These are phyloP conservation scores for Naematelia aurantialba DNA, from an alignment of 768 basidiomycete species.

Conservation along the genomic window DNA sequence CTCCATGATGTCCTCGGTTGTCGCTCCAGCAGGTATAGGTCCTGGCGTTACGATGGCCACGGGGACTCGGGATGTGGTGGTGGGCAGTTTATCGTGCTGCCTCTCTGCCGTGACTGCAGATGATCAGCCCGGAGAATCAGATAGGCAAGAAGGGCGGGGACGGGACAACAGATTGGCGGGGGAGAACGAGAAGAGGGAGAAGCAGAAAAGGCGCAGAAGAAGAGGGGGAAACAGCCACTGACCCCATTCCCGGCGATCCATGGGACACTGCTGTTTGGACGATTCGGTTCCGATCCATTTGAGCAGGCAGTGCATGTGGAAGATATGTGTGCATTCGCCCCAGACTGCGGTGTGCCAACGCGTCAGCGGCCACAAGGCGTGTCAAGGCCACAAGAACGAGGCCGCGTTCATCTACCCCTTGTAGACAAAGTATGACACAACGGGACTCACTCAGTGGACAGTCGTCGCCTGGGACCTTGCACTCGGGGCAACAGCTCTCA, in stretches of 20 bases:
- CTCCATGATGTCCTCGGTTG: slow-evolving; percentile 7
- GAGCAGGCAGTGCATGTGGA: slow-evolving; percentile 96
- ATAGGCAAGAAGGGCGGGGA: background rate
- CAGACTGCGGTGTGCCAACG: slow-evolving; percentile 75
- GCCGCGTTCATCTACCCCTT: too few species aligned
- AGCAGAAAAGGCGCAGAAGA: background rate
- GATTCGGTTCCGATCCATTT: slow-evolving; percentile 90
- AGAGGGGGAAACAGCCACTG: slow-evolving; percentile 18
- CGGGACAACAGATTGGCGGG: too few species aligned
- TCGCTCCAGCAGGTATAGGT: slow-evolving; percentile 17
- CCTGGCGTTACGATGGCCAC: slow-evolving; percentile 37
- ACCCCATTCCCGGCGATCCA: slow-evolving; percentile 95
- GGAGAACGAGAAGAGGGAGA: background rate
- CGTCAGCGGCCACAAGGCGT: slow-evolving; percentile 4
- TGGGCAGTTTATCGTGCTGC: slow-evolving; percentile 38
- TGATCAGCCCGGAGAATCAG: too few species aligned
- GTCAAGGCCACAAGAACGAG: background rate
- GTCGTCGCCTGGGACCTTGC: slow-evolving; percentile 94
- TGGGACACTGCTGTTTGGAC: slow-evolving; percentile 95
- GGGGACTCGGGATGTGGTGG: slow-evolving; percentile 29
- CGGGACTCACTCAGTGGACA: slow-evolving; percentile 74
- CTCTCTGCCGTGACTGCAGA: slow-evolving; percentile 40
- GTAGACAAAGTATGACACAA: background rate
- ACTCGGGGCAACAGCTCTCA: slow-evolving; percentile 91
- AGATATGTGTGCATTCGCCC: slow-evolving; percentile 96